Evolutionary conservation across 306 rosid genomes (phyloP), one percentile per base, ranked within the genome.

Genomic region (Cicer yamashitae): DNA sequence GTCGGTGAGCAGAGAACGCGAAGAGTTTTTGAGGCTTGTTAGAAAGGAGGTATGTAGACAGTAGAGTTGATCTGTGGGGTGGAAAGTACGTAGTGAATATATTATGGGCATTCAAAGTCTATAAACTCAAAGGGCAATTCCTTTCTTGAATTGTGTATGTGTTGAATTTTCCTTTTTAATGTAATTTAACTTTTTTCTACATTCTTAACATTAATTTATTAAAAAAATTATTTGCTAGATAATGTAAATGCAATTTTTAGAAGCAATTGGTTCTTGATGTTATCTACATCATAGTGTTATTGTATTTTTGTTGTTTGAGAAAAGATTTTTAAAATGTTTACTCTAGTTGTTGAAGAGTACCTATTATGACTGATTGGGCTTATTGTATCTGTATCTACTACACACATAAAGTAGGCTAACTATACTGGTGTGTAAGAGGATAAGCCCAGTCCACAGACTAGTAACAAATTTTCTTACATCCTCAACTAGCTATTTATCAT

Each of bases 1-100:
- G 97, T 92, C 96, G 0, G 96, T 92, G 62, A 90, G 94, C 84
- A 74, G 75, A 71, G 97, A 92, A 56, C 91, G 97, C 50, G 94
- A 92, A 84, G 92, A 90, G 78, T 92, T 92, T 77, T 70, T 92
- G 75, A 82, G 88, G 25, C 96, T 92, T 58, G 94, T 92, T 30
- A 88, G 80, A 52, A 88, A 92, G 81, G 98, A 92, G 98, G 97
- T 92, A 82, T 38, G 52, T 47, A 9, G 67, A 67, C 61, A 51
- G 17, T 71, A 5, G 8, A 64, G 71, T 67, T 47, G 11, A 56
- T 46, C 22, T 70, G 10, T 2, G n/a, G 30, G 44, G 34, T 64
- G 50, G 17, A 50, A 66, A 10, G 48, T 38, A 25, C 44, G 15
- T 64, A 34, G 71, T 46, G 53, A 76, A 65, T 20, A 38, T 6